Percentiles rank a stretch among this genome's conserved stretches.
Evolutionary conservation across 306 rosid species (phyloP).

Genomic region (Glycine soja): DNA sequence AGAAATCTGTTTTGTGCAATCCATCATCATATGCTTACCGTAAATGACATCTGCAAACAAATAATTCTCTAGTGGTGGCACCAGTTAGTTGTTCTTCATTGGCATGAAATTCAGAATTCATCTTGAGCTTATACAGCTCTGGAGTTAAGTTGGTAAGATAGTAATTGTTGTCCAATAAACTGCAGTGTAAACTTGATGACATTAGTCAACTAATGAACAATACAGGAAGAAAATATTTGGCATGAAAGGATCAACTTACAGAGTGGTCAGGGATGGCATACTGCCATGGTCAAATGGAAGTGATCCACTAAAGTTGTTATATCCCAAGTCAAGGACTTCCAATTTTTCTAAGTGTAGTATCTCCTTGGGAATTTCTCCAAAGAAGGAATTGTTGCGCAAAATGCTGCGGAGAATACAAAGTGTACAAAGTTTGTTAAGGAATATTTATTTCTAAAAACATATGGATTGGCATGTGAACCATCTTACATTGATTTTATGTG

Average conservation of each 20-base stretch:
- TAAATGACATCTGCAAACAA: constrained; percentile 38
- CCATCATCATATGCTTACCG: constrained; percentile 49
- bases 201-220: constrained; percentile 1
- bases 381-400: constrained; percentile 20
- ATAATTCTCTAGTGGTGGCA: constrained; percentile 17
- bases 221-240: not conserved
- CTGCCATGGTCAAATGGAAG: constrained; percentile 21
- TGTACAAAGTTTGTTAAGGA: not conserved
- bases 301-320: constrained; percentile 9
- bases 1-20: not conserved
- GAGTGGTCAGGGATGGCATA: constrained; percentile 14
- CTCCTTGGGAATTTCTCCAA: constrained; percentile 29
- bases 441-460: not conserved
- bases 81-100: constrained; percentile 40
- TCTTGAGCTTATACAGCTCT: constrained; percentile 51
- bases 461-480: not conserved
- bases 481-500: constrained; percentile 34
- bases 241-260: constrained; percentile 3
- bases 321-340: constrained; percentile 29
- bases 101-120: constrained; percentile 55
- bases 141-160: constrained; percentile 52
- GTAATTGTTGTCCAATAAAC: constrained; percentile 19
- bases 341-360: not conserved
- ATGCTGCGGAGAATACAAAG: constrained; percentile 18
- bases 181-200: constrained; percentile 8